Percentiles rank a stretch among this genome's conserved stretches.
Conservation (phyloP, 148 eudicot genomes). For the Simmondsia chinensis region DNA sequence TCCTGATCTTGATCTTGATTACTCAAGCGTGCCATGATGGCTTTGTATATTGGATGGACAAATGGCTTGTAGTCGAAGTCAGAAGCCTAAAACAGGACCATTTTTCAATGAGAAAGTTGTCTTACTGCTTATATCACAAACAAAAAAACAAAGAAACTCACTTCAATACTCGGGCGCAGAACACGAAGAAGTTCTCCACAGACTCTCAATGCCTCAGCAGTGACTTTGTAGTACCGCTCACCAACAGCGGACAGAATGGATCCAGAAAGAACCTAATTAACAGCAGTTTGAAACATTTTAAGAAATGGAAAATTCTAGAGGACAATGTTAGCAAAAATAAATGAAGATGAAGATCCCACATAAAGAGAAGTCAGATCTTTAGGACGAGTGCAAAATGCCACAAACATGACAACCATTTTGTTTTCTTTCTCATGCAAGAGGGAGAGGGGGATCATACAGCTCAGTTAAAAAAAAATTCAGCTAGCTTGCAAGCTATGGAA, state of each 20-base stretch:
- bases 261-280: slow-evolving; percentile 66
- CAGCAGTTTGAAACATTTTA: slow-evolving; percentile 3
- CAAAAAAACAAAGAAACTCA: slow-evolving; percentile 14
- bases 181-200: slow-evolving; percentile 98
- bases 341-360: too few relatives aligned
- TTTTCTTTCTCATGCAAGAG: too few relatives aligned
- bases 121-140: not conserved
- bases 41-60: slow-evolving; percentile 77
- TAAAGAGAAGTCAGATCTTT: too few relatives aligned
- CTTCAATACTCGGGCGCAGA: slow-evolving; percentile 83
- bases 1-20: slow-evolving; percentile 99
- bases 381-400: too few relatives aligned
- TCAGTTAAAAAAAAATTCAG: too few relatives aligned
- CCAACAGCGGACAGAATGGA: slow-evolving; percentile 92
- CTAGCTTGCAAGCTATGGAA: too few relatives aligned
- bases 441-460: too few relatives aligned
- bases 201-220: slow-evolving; percentile 94
- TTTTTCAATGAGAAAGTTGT: slow-evolving; percentile 3
- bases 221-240: slow-evolving; percentile 97
- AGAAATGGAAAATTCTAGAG: slow-evolving; percentile 1
- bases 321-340: too few relatives aligned
- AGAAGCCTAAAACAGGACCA: slow-evolving; percentile 32
- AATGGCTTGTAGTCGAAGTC: slow-evolving; percentile 78
- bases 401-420: too few relatives aligned
- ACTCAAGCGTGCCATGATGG: slow-evolving; percentile 84